phyloP scores from a whole-genome alignment of 2,329 filamentous ascomycete genomes.

The Davidsoniella eucalypti region DNA sequence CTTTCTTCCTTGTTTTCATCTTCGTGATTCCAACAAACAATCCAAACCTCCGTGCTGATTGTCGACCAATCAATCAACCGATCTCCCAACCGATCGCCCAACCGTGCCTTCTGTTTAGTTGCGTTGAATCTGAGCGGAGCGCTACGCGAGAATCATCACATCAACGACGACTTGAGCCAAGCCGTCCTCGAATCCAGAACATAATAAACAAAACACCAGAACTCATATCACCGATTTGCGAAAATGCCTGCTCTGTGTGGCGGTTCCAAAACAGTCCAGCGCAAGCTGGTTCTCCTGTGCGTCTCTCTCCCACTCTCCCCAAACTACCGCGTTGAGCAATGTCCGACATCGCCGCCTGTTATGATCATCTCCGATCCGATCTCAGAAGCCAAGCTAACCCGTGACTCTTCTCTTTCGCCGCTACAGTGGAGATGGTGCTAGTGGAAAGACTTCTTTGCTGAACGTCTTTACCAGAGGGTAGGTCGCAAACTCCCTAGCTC shows the following conservation, averaged over 20 bases:
- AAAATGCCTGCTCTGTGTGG: slow-evolving; percentile 34
- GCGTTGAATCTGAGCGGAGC: too few species aligned
- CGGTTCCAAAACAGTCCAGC: slow-evolving; percentile 72
- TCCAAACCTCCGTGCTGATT: neutral
- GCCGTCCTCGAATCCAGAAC: too few species aligned
- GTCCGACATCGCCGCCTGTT: neutral
- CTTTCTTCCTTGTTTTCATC: neutral
- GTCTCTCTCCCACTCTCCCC: slow-evolving; percentile 15
- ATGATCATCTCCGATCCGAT: neutral
- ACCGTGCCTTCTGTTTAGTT: too few species aligned
- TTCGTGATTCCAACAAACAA: neutral
- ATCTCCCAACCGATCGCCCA: too few species aligned
- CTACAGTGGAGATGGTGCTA: slow-evolving; percentile 80
- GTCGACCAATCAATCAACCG: too few species aligned
- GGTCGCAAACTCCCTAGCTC: slow-evolving; percentile 19
- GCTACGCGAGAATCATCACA: too few species aligned
- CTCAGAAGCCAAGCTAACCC: neutral
- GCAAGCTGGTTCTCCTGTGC: slow-evolving; percentile 87
- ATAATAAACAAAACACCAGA: too few species aligned
- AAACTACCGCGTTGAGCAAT: neutral
- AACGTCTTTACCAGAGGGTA: slow-evolving; percentile 98
- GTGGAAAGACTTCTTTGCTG: slow-evolving; percentile 88
- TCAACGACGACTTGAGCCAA: too few species aligned
- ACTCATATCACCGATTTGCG: too few species aligned
- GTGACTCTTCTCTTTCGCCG: neutral